Evolutionary conservation across 2,329 filamentous ascomycete genomes (phyloP), one percentile per base, ranked within the genome.

Genomic region (Botrytis byssoidea): DNA sequence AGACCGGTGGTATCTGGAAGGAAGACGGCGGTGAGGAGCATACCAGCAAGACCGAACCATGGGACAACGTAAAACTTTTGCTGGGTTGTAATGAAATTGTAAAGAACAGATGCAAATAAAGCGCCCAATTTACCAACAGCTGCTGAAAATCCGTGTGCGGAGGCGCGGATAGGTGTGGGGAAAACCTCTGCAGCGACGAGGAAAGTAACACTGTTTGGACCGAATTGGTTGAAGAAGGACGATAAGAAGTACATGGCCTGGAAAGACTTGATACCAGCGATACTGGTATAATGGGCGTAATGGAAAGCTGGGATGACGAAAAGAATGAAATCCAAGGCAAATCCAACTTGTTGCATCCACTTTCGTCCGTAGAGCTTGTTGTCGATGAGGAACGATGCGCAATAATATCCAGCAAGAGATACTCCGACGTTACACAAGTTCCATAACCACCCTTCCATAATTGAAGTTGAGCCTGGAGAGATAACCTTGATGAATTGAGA

Each of bases 171-270:
- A 16, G 95, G 93, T 0, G 95, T 97, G 16, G 95, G 95, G 87
- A 93, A 98, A n/a, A 97, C 94, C 83, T 98, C 95, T 61, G 94
- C 95, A 61, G 95, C 95, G 51, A 97, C 93, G 78, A 98, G 89
- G 92, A 98, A 98, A 76, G 95, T 97, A 80, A 98, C 94, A 65
- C 74, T 74, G 88, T 98, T 98, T 83, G 95, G 95, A 20, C 95
- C 95, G 81, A 98, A 98, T 83, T 98, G 95, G 88, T 98, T 98
- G 91, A 98, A 98, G 87, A 98, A 98, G 37, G 93, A 97, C 12
- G 94, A 97, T 78, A 98, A 83, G 85, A 97, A 98, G 88, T 98
- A 98, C 94, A 98, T 97, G 81, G 95, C 90, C 86, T 98, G 95
- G 91, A 98, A 98, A n/a, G 88, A 86, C 80, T 93, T 90, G 82